Percentiles rank a stretch among this genome's conserved stretches.
Evolutionary conservation across 148 eudicot genomes (phyloP).

Genomic region (Diospyros kaki): DNA sequence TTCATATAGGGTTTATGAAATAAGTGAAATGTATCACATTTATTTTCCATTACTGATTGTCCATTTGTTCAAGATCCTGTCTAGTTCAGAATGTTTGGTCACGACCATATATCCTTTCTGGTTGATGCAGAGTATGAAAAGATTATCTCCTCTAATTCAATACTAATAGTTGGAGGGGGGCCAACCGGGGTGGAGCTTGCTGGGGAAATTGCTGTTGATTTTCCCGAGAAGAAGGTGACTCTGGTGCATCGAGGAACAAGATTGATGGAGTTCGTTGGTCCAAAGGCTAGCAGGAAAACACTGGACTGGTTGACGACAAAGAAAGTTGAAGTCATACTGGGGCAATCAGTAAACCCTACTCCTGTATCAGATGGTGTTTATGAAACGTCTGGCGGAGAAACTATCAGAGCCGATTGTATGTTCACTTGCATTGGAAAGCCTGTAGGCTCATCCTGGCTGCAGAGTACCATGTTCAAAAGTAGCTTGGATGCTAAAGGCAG

Average conservation of each 20-base stretch:
- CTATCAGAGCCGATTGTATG: conserved; percentile 40
- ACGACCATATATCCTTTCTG: too few relatives aligned
- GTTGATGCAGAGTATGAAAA: conserved; percentile 28
- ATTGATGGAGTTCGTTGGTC: conserved; percentile 48
- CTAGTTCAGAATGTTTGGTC: neutral
- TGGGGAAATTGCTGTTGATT: conserved; percentile 45
- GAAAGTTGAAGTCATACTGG: conserved; percentile 45
- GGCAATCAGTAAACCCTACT: conserved; percentile 29
- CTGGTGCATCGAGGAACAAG: conserved; percentile 52
- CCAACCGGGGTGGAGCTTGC: conserved; percentile 65
- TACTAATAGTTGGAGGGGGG: conserved; percentile 57
- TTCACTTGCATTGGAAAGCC: conserved; percentile 44
- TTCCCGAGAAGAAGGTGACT: conserved; percentile 47
- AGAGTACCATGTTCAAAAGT: conserved; percentile 30
- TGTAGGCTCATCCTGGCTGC: conserved; percentile 48
- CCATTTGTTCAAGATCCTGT: neutral
- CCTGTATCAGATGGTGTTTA: conserved; percentile 33
- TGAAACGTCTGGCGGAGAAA: conserved; percentile 47
- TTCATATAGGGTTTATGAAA: too few relatives aligned
- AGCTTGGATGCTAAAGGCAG: conserved; percentile 39
- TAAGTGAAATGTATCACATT: too few relatives aligned
- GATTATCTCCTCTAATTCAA: conserved; percentile 33
- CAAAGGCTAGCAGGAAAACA: conserved; percentile 37
- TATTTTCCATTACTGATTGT: too few relatives aligned
- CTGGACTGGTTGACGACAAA: conserved; percentile 43